Base-by-base conservation (phyloP, 2,329 filamentous ascomycete genomes). In the Stemphylium beticola region DNA sequence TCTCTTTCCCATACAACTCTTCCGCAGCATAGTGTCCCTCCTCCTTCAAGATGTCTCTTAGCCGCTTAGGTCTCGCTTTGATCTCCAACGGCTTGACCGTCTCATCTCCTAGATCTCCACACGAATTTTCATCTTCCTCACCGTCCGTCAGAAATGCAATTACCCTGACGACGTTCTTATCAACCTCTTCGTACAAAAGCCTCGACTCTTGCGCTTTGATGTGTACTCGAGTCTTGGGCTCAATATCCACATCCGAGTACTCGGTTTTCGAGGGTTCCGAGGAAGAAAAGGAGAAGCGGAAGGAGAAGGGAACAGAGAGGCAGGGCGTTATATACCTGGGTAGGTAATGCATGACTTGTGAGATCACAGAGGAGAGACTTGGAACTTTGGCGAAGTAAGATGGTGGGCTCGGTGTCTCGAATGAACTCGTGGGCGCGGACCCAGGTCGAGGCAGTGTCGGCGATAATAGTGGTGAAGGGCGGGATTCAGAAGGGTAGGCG, bases 31-130 rank as follows among this genome's bases (percentile, higher is more conserved):
- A 20, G 14, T 10, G 18, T 14, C 47, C 45, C 2, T 1, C 11
- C 2, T 38, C 40, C 11, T 22, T 26, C 24, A 55, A 14, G 0
- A 62, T 50, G 4, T 61, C 43, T 3, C 44, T 40, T 0, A 58
- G 40, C 4, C 60, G 41, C 45, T 55, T 57, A 3, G 44, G 50
- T 20, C 38, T 58, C 10, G 57, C 60, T 0, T n/a, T 31, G 3
- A 61, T 49, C 3, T 48, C 44, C 2, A 54, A 4, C 4, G 15
- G 18, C 12, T 17, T 37, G 0, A 7, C 14, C 33, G 7, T 10
- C 26, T 29, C 26, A 10, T 29, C 9, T 11, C 26, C 2, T 9
- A 10, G 26, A 29, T 11, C 26, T 29, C 5, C 9, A 29, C 26
- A 10, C 26, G 10, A 8, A 29, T 29, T 29, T 9, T 29, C 7